Evolutionary conservation across 176 grass and related monocot species (phyloP), one percentile per base, ranked within the genome.

Genomic region (Carex parvula): DNA sequence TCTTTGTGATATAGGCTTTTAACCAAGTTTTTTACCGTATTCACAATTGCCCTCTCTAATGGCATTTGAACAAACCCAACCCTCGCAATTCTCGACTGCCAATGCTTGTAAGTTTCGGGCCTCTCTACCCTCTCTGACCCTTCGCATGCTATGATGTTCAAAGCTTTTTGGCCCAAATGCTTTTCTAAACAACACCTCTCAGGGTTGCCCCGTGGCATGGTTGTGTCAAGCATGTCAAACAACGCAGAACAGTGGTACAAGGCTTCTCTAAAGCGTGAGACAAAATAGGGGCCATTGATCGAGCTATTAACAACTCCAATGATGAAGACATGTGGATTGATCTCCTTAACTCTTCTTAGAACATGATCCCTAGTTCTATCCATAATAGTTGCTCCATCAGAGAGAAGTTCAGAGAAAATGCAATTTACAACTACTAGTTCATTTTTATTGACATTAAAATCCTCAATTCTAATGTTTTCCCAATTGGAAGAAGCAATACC

Each of bases 211-310:
- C 87, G 75, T 12, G 85, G 87, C 79, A 79, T 79, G 62, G 69
- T 92, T 7, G 87, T 65, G 48, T 92, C 87, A 6, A 89, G 76
- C 90, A 92, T 83, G 84, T 92, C 87, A 52, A 92, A 92, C 75
- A 87, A 24, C 5, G 87, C 56, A 56, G 87, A 87, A 81, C 85
- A 92, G 68, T 89, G 90, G 75, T 87, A 87, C 33, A 92, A 8
- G 8, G 60, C 85, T 79, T 89, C 87, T 48, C 62, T 85, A 79
- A 92, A 92, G 15, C 90, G 84, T 14, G 81, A 54, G 2, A 82
- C 26, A 44, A 92, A 92, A 81, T 87, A 92, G 81, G 90, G 82
- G n/a, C 84, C 61, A 12, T 64, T 79, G 77, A 81, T 83, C 11
- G 67, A 87, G 21, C 84, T 82, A 79, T 84, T 92, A 13, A 82